Base-by-base conservation (phyloP, 176 grass and related monocot genomes). In the Elaeis guineensis region DNA sequence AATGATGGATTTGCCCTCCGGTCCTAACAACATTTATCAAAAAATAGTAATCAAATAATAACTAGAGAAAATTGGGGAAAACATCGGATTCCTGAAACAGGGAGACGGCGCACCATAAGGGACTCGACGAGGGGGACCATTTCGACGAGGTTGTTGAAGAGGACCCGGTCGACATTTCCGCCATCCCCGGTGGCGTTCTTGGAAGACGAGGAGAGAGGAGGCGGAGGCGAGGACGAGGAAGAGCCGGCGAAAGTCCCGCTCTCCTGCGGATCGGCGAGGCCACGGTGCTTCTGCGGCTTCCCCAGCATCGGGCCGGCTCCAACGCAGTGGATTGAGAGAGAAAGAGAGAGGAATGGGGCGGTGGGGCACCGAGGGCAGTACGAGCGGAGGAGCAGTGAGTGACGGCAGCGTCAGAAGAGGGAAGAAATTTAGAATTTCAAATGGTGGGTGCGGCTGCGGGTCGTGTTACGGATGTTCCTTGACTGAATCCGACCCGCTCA, bases 81-180 rank as follows among this genome's bases (percentile, higher is more conserved):
- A 44, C 29, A 8, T 1, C n/a, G 21, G 35, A 44, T 44, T 12
- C 35, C 35, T 44, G 11, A 44, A 44, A 14, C 1, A 35, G 35
- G 35, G 35, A 12, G 11, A 12, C 8, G 11, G 35, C 28, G 9
- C 35, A 93, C 94, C 94, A 99, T 89, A 57, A 99, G 88, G 59
- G 94, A 99, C 63, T 99, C 94, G 23, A 99, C 94, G 59, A 99
- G 82, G 57, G 88, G 94, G 56, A 99, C 84, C 82, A 99, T 93
- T 68, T 93, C 94, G 51, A 89, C 94, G 19, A 99, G 85, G 85
- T 93, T 89, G 75, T 81, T 89, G 74, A 89, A 93, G 20, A 99
- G 82, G 60, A 92, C 83, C 32, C 85, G 88, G 77, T 99, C 94
- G 55, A 99, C 88, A 67, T 83, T 93, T 15, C 81, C 74, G 8